A percentile compares a stretch with the other conserved stretches of the same genome.
These are phyloP conservation scores for Tricladium varicosporioides DNA, from an alignment of 2,329 filamentous ascomycete species.

Conservation along the genomic window DNA sequence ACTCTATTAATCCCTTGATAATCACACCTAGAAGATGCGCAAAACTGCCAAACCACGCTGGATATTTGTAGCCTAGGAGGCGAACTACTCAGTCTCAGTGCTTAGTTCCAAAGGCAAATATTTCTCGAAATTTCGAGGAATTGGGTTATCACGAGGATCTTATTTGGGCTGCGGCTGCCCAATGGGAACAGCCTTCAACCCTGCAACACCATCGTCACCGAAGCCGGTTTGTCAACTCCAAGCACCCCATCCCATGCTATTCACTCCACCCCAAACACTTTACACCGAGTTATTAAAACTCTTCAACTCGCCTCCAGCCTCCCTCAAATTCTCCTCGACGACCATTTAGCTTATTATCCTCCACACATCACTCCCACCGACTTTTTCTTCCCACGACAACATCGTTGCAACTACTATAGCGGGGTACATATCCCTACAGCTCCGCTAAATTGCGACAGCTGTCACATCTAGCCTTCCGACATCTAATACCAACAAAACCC, in stretches of 20 bases:
- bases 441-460: background rate
- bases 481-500: background rate
- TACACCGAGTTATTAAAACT: constrained; percentile 15
- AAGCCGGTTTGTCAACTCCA: constrained; percentile 15
- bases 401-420: background rate
- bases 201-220: constrained; percentile 9
- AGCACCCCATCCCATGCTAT: constrained; percentile 11
- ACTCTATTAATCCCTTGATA: background rate
- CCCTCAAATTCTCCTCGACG: constrained; percentile 7
- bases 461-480: background rate
- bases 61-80: too few relatives aligned
- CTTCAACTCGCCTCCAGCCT: constrained; percentile 18
- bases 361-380: background rate
- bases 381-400: background rate
- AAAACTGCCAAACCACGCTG: too few relatives aligned
- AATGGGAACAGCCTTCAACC: constrained; percentile 10
- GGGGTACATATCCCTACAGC: constrained; percentile 3
- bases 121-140: background rate
- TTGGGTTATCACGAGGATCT: constrained; percentile 3
- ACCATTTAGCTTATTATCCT: constrained; percentile 1
- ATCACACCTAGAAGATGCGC: too few relatives aligned
- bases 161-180: constrained; percentile 9
- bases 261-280: constrained; percentile 13
- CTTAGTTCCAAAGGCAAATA: background rate
- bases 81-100: too few relatives aligned